Percentiles rank a stretch among this genome's conserved stretches.
Conservation (phyloP, 345 rosid species). For the Eucalyptus curtisii region DNA sequence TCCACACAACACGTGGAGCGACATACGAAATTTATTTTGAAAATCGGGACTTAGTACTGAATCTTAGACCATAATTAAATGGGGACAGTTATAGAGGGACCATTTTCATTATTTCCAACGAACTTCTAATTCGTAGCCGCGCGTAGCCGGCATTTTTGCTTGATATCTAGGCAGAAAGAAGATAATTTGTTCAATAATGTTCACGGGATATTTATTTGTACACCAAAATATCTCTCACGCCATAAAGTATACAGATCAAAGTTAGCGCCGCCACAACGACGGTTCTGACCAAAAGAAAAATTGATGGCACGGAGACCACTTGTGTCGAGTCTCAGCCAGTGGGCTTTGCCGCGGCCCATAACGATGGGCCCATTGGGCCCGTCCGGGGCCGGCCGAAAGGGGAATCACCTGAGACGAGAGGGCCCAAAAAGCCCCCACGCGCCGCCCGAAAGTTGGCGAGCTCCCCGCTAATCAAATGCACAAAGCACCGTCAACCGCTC, state of each 20-base stretch:
- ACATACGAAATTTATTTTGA: background rate
- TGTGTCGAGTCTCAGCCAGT: background rate
- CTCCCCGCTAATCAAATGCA: background rate
- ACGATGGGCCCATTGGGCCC: background rate
- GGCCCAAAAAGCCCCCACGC: background rate
- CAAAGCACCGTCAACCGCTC: background rate
- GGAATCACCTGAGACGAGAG: accelerated
- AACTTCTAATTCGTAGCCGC: background rate
- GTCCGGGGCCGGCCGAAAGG: accelerated
- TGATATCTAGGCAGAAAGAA: background rate
- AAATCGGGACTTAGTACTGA: background rate
- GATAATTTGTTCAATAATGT: background rate
- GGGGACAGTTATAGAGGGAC: background rate
- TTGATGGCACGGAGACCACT: no score
- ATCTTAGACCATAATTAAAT: background rate
- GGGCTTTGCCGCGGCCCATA: background rate
- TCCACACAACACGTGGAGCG: background rate
- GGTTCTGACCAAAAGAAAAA: no score
- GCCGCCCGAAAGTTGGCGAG: background rate
- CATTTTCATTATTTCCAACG: background rate
- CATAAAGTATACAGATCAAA: background rate
- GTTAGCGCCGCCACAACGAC: background rate
- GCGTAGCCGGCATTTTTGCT: background rate
- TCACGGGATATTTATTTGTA: accelerated
- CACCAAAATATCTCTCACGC: background rate